These are phyloP conservation scores for Oryza australiensis DNA, from an alignment of 176 grass and related monocot genomes.

Conservation along the genomic window DNA sequence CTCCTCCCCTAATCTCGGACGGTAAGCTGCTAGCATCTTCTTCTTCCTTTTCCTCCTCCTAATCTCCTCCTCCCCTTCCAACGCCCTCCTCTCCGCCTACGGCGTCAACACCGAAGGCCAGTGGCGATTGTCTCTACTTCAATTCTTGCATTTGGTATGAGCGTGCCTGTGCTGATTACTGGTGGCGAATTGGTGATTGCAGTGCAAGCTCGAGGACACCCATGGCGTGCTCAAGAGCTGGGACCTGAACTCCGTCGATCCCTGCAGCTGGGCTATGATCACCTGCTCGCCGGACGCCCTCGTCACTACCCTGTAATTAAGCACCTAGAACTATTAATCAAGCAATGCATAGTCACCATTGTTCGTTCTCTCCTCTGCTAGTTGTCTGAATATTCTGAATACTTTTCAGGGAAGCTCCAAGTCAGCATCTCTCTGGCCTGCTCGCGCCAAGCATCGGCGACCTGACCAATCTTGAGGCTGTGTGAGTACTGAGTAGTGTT, in stretches of 20 bases:
- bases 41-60: neutral
- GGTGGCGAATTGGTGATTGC: neutral
- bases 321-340: too few relatives aligned
- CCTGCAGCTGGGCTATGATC: constrained; percentile 83
- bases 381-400: constrained; percentile 12
- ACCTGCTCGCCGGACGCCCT: constrained; percentile 58
- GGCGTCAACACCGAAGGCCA: constrained; percentile 81
- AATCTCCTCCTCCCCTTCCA: constrained; percentile 36
- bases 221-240: constrained; percentile 76
- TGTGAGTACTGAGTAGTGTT: constrained; percentile 54
- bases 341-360: neutral
- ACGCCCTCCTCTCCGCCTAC: constrained; percentile 70
- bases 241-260: constrained; percentile 85
- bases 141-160: neutral
- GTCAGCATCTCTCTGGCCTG: constrained; percentile 72
- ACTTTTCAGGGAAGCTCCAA: constrained; percentile 56
- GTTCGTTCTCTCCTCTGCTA: neutral
- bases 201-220: constrained; percentile 89
- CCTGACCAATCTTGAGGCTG: constrained; percentile 71
- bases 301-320: constrained; percentile 64
- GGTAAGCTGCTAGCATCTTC: neutral
- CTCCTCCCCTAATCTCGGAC: too few relatives aligned
- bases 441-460: constrained; percentile 75
- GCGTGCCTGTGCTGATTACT: neutral
- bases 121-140: neutral